Evolutionary conservation across 257 asterid genomes (phyloP).

Genomic region (Penstemon eatonii): DNA sequence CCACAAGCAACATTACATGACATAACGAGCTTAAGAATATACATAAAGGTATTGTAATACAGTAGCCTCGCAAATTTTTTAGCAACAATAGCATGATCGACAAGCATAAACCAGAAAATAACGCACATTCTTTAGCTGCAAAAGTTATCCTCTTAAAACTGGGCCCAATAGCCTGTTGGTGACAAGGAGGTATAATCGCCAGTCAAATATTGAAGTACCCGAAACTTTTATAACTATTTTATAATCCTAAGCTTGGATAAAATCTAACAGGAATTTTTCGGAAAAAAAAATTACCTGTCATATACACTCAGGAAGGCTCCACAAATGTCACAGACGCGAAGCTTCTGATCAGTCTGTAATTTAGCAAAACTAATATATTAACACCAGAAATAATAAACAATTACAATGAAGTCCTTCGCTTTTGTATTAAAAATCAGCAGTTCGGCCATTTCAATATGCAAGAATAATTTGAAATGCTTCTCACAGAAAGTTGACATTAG

Average conservation of each 20-base stretch:
- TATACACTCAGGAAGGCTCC: constrained; percentile 95
- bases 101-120: constrained; percentile 55
- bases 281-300: constrained; percentile 62
- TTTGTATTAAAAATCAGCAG: constrained; percentile 12
- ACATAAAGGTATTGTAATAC: constrained; percentile 8
- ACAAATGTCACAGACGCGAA: constrained; percentile 98
- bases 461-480: constrained; percentile 1
- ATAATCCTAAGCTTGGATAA: constrained; percentile 35
- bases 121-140: constrained; percentile 83
- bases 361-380: constrained; percentile 26
- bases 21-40: constrained; percentile 30
- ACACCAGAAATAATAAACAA: constrained; percentile 17
- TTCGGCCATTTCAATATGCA: neutral
- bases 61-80: constrained; percentile 35
- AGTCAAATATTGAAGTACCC: constrained; percentile 50
- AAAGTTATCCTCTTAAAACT: constrained; percentile 74
- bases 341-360: constrained; percentile 96
- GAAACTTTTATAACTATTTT: constrained; percentile 44
- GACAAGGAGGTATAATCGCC: constrained; percentile 62
- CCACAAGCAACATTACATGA: constrained; percentile 22
- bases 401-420: constrained; percentile 3
- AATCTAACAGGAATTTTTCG: neutral
- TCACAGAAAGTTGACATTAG: constrained; percentile 4
- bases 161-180: constrained; percentile 78
- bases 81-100: constrained; percentile 61